Base-by-base conservation (phyloP, 257 asterid genomes). In the Eucommia ulmoides region DNA sequence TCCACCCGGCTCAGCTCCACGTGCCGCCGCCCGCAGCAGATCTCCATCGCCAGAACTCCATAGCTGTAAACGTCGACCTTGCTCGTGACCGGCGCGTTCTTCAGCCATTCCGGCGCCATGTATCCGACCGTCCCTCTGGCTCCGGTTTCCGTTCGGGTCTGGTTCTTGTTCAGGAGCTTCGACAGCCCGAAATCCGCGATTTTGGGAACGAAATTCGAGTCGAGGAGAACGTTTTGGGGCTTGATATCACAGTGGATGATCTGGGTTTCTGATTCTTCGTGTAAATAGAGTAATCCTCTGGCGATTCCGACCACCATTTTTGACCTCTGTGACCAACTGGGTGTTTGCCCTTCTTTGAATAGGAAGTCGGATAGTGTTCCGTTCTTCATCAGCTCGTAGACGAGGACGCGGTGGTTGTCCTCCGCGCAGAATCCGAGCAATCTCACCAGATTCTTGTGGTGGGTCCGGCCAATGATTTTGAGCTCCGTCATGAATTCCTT, bases 111-210 rank as follows among this genome's bases (percentile, higher is more conserved):
- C 0, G 94, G 97, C 23, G 84, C 97, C 83, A 88, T 71, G 72
- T 88, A 88, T 19, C 97, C 95, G 53, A 82, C 77, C 0, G 97
- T 88, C 8, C 97, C 97, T 0, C 95, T 93, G 0, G 93, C 94
- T 0, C 61, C 73, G 7, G 69, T 2, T 0, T 85, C 75, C 16
- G 80, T 72, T 67, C 72, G 78, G 7, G 84, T 44, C 0, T 72
- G 83, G 1, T 70, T 84, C 15, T 51, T 62, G 0, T 94, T 94
- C 16, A 93, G 93, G 74, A 63, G 50, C 51, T 81, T 8, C 0
- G 97, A 88, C 22, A 88, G 81, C 21, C 97, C 97, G 10, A 88
- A 88, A 23, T 88, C 95, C 2, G 97, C 79, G 45, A 88, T 87
- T 73, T 77, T 84, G 74, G 94, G 93, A 0, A 60, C 76, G 87